phyloP scores from a whole-genome alignment of 2,329 filamentous ascomycete genomes.

The Ceratocystis harringtonii region DNA sequence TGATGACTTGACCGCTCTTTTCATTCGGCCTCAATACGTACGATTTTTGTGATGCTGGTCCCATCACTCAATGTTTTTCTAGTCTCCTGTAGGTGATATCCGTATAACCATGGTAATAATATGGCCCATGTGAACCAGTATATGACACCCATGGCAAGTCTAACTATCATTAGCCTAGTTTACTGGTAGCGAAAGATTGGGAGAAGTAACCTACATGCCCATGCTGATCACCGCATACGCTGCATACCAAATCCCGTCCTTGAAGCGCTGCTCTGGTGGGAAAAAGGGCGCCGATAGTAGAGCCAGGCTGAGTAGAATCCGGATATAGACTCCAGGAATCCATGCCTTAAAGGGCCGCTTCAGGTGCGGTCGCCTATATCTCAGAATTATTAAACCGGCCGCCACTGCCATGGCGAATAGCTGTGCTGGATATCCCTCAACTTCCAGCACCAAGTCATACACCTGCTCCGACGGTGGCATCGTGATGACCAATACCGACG shows the following conservation, averaged over 20 bases:
- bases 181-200: background rate
- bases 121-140: conserved; percentile 59
- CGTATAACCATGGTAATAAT: conserved; percentile 41
- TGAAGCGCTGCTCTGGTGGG: conserved; percentile 35
- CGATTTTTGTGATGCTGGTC: conserved; percentile 47
- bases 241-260: conserved; percentile 36
- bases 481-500: conserved; percentile 50
- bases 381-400: conserved; percentile 44
- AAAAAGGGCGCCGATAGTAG: conserved; percentile 49
- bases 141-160: conserved; percentile 40
- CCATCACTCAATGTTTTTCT: conserved; percentile 47
- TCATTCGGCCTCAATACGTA: conserved; percentile 21
- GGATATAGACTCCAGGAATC: conserved; percentile 42
- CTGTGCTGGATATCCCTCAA: conserved; percentile 53
- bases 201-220: conserved; percentile 32
- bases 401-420: conserved; percentile 44
- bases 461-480: conserved; percentile 49
- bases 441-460: conserved; percentile 59
- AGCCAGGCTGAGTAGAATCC: conserved; percentile 37
- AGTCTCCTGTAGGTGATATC: conserved; percentile 48
- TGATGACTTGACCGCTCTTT: background rate
- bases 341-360: conserved; percentile 51
- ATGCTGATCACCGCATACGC: conserved; percentile 40
- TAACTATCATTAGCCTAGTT: conserved; percentile 22
- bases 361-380: conserved; percentile 43